Percentiles rank a stretch among this genome's conserved stretches.
Conservation (phyloP, 192 early-diverging fungal species). For the Kickxella alabastrina region DNA sequence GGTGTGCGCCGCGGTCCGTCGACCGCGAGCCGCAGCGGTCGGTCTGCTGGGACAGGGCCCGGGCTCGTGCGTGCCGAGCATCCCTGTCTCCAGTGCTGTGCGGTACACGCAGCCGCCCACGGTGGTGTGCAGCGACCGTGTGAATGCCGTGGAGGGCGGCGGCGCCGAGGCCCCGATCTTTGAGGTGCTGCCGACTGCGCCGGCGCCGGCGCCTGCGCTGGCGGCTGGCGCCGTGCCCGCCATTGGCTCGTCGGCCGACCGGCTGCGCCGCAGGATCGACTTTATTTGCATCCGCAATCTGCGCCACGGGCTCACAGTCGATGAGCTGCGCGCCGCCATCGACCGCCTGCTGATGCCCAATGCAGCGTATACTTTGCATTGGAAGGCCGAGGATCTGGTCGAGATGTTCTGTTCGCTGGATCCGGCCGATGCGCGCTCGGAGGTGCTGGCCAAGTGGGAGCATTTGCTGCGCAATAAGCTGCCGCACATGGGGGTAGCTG, state of each 20-base stretch:
- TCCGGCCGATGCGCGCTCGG: constrained; percentile 5
- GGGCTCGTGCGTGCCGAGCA: constrained; percentile 36
- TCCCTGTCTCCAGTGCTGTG: constrained; percentile 22
- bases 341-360: constrained; percentile 9
- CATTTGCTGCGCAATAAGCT: constrained; percentile 25
- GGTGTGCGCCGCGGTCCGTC: constrained; percentile 66
- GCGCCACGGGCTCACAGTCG: constrained; percentile 32
- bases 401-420: constrained; percentile 36
- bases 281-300: constrained; percentile 33
- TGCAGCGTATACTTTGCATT: constrained; percentile 18
- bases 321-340: constrained; percentile 34
- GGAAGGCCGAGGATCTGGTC: constrained; percentile 31
- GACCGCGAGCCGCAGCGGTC: constrained; percentile 76
- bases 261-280: constrained; percentile 23
- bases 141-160: constrained; percentile 11
- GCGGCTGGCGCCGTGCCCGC: background rate
- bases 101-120: constrained; percentile 30
- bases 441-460: constrained; percentile 40
- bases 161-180: too few species aligned
- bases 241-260: constrained; percentile 15
- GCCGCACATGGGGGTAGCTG: constrained; percentile 31
- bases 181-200: constrained; percentile 1
- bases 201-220: background rate
- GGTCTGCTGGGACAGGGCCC: constrained; percentile 52
- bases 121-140: constrained; percentile 34